A percentile compares a stretch with the other conserved stretches of the same genome.
Evolutionary conservation across 2,329 filamentous ascomycete genomes (phyloP).

Genomic region (Didymella pinodella): DNA sequence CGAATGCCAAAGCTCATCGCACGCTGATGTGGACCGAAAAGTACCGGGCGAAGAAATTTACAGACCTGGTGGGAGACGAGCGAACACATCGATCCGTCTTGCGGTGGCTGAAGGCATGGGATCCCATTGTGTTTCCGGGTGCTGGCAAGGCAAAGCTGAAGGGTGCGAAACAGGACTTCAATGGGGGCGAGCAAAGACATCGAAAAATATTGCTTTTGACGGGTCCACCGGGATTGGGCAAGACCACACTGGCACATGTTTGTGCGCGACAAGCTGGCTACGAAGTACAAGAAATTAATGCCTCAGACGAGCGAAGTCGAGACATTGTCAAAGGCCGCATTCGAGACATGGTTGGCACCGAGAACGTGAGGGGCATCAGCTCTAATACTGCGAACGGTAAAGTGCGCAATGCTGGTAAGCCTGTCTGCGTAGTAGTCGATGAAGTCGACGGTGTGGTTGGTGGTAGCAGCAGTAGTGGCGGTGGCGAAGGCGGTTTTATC

Average conservation of each 20-base stretch:
- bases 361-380: slow-evolving; percentile 82
- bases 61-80: slow-evolving; percentile 93
- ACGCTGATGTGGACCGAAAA: slow-evolving; percentile 94
- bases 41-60: slow-evolving; percentile 89
- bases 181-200: slow-evolving; percentile 76
- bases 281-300: slow-evolving; percentile 96
- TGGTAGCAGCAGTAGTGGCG: slow-evolving; percentile 71
- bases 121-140: slow-evolving; percentile 88
- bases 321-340: slow-evolving; percentile 92
- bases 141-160: slow-evolving; percentile 66
- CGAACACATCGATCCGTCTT: slow-evolving; percentile 89
- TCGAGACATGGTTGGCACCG: slow-evolving; percentile 88
- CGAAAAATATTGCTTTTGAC: slow-evolving; percentile 89
- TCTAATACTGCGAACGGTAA: slow-evolving; percentile 61
- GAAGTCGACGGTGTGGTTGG: slow-evolving; percentile 95
- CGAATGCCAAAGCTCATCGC: slow-evolving; percentile 42
- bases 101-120: slow-evolving; percentile 94
- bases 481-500: slow-evolving; percentile 88
- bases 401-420: slow-evolving; percentile 76
- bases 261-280: slow-evolving; percentile 96
- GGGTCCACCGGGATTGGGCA: slow-evolving; percentile 90
- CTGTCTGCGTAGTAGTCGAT: slow-evolving; percentile 92
- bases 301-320: slow-evolving; percentile 90
- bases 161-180: slow-evolving; percentile 56
- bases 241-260: slow-evolving; percentile 95